These are phyloP conservation scores for Populus hybrid DNA, from an alignment of 441 rosid species.

Conservation along the genomic window DNA sequence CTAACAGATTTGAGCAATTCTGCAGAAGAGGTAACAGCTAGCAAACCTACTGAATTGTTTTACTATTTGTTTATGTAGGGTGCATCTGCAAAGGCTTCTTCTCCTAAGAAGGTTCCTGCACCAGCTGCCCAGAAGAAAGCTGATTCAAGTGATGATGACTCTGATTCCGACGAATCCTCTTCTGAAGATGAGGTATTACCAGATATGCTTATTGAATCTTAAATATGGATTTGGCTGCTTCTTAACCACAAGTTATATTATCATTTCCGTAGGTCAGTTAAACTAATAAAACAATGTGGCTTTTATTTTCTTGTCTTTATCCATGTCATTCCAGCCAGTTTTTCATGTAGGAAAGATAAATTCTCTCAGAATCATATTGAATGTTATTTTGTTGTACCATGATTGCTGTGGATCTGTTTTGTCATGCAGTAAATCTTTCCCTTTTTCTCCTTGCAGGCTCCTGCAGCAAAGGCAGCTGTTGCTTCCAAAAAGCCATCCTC, in stretches of 20 bases:
- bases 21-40: too few species aligned
- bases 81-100: constrained; percentile 7
- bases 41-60: too few species aligned
- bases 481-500: not conserved
- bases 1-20: not conserved
- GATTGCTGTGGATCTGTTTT: too few species aligned
- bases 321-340: too few species aligned
- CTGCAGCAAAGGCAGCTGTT: not conserved
- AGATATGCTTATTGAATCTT: not conserved
- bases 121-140: constrained; percentile 14
- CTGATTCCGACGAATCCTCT: constrained; percentile 20
- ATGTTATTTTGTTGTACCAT: too few species aligned
- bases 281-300: too few species aligned
- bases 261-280: too few species aligned
- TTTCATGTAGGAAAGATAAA: too few species aligned
- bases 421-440: too few species aligned
- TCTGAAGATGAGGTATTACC: constrained; percentile 17
- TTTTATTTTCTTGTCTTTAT: too few species aligned
- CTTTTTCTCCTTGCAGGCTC: not conserved
- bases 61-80: too few species aligned
- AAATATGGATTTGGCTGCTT: not conserved
- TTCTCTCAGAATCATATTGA: too few species aligned
- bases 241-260: not conserved
- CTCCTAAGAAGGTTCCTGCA: constrained; percentile 14
- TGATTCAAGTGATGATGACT: constrained; percentile 23